A percentile compares a stretch with the other conserved stretches of the same genome.
phyloP scores from a whole-genome alignment of 345 rosid genomes.

The Ceriops zippeliana region DNA sequence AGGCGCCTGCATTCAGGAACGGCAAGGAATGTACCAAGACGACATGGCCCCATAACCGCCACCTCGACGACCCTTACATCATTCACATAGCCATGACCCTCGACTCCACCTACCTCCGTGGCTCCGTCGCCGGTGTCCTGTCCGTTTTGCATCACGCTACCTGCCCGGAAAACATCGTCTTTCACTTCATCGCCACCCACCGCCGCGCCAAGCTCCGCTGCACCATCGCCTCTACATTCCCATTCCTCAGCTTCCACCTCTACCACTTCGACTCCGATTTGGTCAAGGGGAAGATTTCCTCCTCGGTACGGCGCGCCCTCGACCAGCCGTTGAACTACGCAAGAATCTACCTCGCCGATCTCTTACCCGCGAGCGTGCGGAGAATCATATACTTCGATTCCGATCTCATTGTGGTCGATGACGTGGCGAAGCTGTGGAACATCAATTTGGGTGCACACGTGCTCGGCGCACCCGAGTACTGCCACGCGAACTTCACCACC shows the following conservation, averaged over 20 bases:
- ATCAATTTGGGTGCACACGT: slow-evolving; percentile 50
- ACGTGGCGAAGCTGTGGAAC: slow-evolving; percentile 72
- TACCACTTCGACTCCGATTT: slow-evolving; percentile 66
- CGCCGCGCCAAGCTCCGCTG: slow-evolving; percentile 54
- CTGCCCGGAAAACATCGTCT: slow-evolving; percentile 79
- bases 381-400: slow-evolving; percentile 89
- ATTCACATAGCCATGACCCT: slow-evolving; percentile 87
- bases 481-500: slow-evolving; percentile 71
- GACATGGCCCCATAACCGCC: slow-evolving; percentile 9
- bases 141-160: slow-evolving; percentile 83
- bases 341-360: slow-evolving; percentile 79
- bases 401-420: slow-evolving; percentile 80
- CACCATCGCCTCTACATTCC: slow-evolving; percentile 58
- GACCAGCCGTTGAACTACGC: slow-evolving; percentile 93
- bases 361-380: slow-evolving; percentile 51
- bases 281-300: slow-evolving; percentile 65
- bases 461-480: slow-evolving; percentile 84
- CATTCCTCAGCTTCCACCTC: slow-evolving; percentile 62
- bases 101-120: slow-evolving; percentile 82
- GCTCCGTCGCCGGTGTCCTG: slow-evolving; percentile 79
- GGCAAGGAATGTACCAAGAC: slow-evolving; percentile 52
- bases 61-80: slow-evolving; percentile 29
- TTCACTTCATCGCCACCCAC: slow-evolving; percentile 68
- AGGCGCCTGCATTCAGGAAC: slow-evolving; percentile 75
- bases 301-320: slow-evolving; percentile 66